Base-by-base conservation (phyloP, 2,329 filamentous ascomycete genomes). In the Chaetomium sp. region DNA sequence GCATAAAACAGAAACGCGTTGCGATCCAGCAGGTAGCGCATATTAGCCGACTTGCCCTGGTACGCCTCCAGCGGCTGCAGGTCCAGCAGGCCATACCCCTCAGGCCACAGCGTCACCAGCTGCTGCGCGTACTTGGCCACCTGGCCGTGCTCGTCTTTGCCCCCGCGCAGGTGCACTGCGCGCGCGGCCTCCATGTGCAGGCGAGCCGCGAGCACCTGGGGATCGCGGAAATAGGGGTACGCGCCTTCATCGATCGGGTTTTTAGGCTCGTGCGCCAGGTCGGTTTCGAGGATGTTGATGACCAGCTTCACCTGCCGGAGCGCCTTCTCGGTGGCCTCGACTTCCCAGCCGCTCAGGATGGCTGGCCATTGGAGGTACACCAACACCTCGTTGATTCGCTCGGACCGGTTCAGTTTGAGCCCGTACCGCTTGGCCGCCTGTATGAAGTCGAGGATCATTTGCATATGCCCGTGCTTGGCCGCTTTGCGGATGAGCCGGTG, bases 381-480 rank as follows among this genome's bases (percentile, higher is more conserved):
- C 59, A 79, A 62, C 38, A 75, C 49, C 64, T 71, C 65, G 62
- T 69, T 69, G 58, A 75, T 70, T 55, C 66, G 69, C 63, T 79
- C 75, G 54, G 70, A 70, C 12, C 61, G 59, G 45, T 72, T 65
- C 33, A 83, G 69, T 41, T 65, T 59, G 60, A 80, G 69, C 5
- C 73, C 74, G 1, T 80, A 82, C 65, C 70, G 69, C 35, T 71
- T 67, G 53, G 70, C 72, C 60, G 72, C 69, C 61, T 75, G 75
- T 43, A 77, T 74, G 61, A 74, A 76, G 58, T 82, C 77, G 60
- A 84, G 72, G 37, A 82, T 66, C 10, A 72, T 62, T 64, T 69
- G 71, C 41, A 79, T 68, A 55, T 72, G 71, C 43, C 74, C 76
- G 51, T 67, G 68, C 34, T 53, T 27, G 51, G 72, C 73, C 6